Percentiles rank a stretch among this genome's conserved stretches.
phyloP scores from a whole-genome alignment of 495 filamentous ascomycete genomes.

The Xylaria longipes region DNA sequence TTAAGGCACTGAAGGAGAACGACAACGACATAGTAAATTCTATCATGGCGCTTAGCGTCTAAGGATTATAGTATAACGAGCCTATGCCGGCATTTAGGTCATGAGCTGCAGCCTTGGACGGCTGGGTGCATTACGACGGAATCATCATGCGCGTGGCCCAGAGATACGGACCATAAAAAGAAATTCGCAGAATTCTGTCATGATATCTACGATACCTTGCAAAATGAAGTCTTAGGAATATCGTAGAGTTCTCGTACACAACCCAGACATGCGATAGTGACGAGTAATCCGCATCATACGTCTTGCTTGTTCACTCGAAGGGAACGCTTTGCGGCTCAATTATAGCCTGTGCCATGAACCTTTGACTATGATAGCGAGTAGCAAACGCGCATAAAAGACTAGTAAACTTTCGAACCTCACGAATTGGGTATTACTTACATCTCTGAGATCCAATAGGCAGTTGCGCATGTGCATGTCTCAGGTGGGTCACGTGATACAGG shows the following conservation, averaged over 20 bases:
- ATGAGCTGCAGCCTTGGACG: conserved; percentile 16
- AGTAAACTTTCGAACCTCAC: background rate
- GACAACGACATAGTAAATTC: conserved; percentile 99
- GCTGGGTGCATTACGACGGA: conserved; percentile 34
- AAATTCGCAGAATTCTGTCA: background rate
- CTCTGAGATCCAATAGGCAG: background rate
- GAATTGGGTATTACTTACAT: background rate
- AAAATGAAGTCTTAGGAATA: conserved; percentile 23
- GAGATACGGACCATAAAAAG: conserved; percentile 19
- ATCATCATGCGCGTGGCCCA: background rate
- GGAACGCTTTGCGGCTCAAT: background rate
- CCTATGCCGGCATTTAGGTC: background rate
- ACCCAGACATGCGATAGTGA: background rate
- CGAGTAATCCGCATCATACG: background rate
- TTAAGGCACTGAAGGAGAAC: conserved; percentile 98
- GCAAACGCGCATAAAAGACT: background rate
- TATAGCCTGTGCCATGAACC: background rate
- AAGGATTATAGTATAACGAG: conserved; percentile 37
- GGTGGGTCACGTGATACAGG: conserved; percentile 32
- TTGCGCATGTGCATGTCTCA: background rate
- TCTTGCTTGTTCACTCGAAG: background rate
- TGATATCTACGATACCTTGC: conserved; percentile 35
- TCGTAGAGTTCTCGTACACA: conserved; percentile 11
- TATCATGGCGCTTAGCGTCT: conserved; percentile 99
- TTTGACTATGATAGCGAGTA: background rate